Percentiles rank a stretch among this genome's conserved stretches.
Conservation (phyloP, 345 rosid genomes). For the Noccaea bulbosa region DNA sequence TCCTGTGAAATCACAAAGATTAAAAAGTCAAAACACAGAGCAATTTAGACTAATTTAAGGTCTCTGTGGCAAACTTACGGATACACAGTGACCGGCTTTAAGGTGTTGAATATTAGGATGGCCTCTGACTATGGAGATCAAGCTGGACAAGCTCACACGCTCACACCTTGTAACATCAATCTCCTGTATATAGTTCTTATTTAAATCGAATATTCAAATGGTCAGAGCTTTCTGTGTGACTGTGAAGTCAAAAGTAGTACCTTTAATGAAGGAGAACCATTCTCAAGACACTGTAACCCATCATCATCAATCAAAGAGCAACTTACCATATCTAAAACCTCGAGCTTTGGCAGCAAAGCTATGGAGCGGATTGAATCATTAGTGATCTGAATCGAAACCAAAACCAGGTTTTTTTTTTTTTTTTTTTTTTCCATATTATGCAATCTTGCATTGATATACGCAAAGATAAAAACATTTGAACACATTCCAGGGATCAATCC, state of each 20-base stretch:
- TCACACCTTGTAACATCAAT: conserved; percentile 84
- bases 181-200: conserved; percentile 46
- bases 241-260: conserved; percentile 44
- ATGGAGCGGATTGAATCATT: conserved; percentile 68
- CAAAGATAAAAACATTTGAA: conserved; percentile 21
- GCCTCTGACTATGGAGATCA: conserved; percentile 56
- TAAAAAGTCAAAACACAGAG: background rate
- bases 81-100: conserved; percentile 64
- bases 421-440: background rate
- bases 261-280: conserved; percentile 70
- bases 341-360: conserved; percentile 65
- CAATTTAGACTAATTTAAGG: background rate
- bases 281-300: conserved; percentile 63
- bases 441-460: conserved; percentile 1
- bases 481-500: conserved; percentile 3
- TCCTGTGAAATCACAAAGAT: conserved; percentile 53
- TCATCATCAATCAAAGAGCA: conserved; percentile 69
- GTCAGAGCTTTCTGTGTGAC: background rate
- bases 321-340: conserved; percentile 59
- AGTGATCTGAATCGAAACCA: conserved; percentile 60
- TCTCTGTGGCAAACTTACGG: conserved; percentile 51
- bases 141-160: conserved; percentile 58
- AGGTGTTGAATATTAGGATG: conserved; percentile 63
- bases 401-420: background rate
- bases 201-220: background rate